Conservation (phyloP, 2,329 filamentous ascomycete genomes). For the Fusarium coicis region DNA sequence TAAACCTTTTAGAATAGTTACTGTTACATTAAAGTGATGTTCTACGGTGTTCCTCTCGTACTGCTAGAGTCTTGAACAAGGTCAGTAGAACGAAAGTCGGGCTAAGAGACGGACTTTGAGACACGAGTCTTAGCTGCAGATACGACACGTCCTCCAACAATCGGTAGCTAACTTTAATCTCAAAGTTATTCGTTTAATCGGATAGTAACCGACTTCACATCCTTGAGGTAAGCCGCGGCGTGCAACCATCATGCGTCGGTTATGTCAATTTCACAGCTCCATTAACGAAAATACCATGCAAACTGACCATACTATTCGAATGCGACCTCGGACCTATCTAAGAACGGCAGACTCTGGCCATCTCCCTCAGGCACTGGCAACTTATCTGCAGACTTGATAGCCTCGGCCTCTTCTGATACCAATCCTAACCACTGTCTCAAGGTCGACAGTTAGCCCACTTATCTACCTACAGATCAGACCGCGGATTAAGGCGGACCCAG, state of each 20-base stretch:
- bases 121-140: too few species aligned
- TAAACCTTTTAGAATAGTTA: too few species aligned
- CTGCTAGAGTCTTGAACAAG: too few species aligned
- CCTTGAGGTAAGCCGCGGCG: accelerated
- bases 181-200: too few species aligned
- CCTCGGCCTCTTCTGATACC: neutral
- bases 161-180: too few species aligned
- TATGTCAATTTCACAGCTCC: too few species aligned
- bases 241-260: neutral
- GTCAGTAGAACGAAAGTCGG: too few species aligned
- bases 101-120: too few species aligned
- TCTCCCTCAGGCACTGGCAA: accelerated
- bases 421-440: accelerated
- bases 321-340: neutral
- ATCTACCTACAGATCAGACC: neutral
- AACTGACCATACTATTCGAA: neutral
- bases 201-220: neutral
- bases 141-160: too few species aligned
- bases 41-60: too few species aligned
- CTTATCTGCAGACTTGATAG: accelerated
- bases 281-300: neutral
- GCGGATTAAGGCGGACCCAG: neutral
- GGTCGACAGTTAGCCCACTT: accelerated
- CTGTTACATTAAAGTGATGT: too few species aligned
- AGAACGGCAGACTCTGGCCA: neutral